A percentile compares a stretch with the other conserved stretches of the same genome.
These are phyloP conservation scores for Pachyrhizus erosus DNA, from an alignment of 306 rosid genomes.

Conservation along the genomic window DNA sequence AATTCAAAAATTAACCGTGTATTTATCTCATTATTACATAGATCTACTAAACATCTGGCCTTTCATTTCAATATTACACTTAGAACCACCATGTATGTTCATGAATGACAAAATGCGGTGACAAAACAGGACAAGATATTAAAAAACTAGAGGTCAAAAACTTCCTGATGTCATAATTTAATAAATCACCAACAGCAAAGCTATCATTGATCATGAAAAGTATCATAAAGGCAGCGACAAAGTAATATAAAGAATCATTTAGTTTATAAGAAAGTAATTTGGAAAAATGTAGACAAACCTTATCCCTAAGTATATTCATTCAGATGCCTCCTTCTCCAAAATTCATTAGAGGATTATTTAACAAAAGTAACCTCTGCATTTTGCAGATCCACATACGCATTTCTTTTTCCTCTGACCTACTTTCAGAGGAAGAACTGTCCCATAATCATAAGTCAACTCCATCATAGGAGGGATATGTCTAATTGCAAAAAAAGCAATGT, in stretches of 20 bases:
- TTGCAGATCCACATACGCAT: slow-evolving; percentile 79
- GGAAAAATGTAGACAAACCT: slow-evolving; percentile 58
- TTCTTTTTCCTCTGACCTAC: slow-evolving; percentile 72
- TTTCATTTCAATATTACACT: neutral
- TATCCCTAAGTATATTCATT: slow-evolving; percentile 39
- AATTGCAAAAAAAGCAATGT: slow-evolving; percentile 73
- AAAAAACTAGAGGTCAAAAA: neutral
- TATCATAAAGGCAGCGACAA: neutral
- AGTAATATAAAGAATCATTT: neutral
- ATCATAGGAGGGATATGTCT: slow-evolving; percentile 87
- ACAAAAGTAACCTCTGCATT: slow-evolving; percentile 75
- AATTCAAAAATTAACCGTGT: neutral
- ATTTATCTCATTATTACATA: neutral
- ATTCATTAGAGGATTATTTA: slow-evolving; percentile 49
- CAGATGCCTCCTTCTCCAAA: slow-evolving; percentile 42
- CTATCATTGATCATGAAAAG: slow-evolving; percentile 28
- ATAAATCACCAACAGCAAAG: slow-evolving; percentile 12
- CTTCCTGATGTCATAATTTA: neutral
- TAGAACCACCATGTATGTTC: neutral
- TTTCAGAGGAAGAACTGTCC: slow-evolving; percentile 62
- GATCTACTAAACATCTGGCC: neutral
- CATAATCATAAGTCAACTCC: slow-evolving; percentile 94
- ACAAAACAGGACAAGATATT: neutral
- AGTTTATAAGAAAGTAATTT: slow-evolving; percentile 20
- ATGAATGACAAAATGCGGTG: neutral